Conservation (phyloP, 192 early-diverging fungal genomes). For the Coemansia sp. region DNA sequence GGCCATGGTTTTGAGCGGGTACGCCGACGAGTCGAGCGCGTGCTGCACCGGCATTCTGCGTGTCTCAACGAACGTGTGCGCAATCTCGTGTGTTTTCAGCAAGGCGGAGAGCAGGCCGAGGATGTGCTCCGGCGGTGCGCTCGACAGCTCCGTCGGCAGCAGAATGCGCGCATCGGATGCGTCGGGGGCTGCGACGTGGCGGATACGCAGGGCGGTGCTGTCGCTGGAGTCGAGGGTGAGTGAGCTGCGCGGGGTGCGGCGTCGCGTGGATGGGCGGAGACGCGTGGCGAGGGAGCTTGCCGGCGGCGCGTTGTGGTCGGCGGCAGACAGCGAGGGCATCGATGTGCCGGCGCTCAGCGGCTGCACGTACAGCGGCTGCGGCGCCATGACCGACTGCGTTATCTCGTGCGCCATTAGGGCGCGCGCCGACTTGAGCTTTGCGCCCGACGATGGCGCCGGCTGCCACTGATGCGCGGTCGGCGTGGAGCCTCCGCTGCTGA, state of each 20-base stretch:
- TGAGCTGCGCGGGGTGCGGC: background rate
- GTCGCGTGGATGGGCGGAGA: background rate
- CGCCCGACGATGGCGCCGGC: background rate
- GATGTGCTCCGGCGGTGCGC: slow-evolving; percentile 10
- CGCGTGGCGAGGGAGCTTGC: background rate
- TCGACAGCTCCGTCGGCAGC: slow-evolving; percentile 22
- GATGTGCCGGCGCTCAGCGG: slow-evolving; percentile 16
- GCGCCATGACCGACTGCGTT: slow-evolving; percentile 9
- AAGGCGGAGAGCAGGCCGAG: slow-evolving; percentile 23
- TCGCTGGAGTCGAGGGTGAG: background rate
- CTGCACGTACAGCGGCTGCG: slow-evolving; percentile 12
- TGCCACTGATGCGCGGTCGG: background rate
- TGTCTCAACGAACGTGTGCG: slow-evolving; percentile 43
- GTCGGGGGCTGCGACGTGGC: slow-evolving; percentile 17
- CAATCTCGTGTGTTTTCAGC: slow-evolving; percentile 34
- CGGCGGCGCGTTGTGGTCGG: background rate
- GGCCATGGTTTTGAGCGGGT: slow-evolving; percentile 31
- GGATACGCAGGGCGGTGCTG: slow-evolving; percentile 1
- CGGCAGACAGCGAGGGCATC: slow-evolving; percentile 1
- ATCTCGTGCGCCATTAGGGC: background rate
- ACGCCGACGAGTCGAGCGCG: slow-evolving; percentile 21
- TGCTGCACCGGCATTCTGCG: slow-evolving; percentile 19
- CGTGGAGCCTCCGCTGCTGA: background rate
- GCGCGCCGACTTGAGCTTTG: slow-evolving; percentile 2
- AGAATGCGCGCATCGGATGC: slow-evolving; percentile 16